These are phyloP conservation scores for Verbascum thapsus DNA, from an alignment of 257 asterid species.

Conservation along the genomic window DNA sequence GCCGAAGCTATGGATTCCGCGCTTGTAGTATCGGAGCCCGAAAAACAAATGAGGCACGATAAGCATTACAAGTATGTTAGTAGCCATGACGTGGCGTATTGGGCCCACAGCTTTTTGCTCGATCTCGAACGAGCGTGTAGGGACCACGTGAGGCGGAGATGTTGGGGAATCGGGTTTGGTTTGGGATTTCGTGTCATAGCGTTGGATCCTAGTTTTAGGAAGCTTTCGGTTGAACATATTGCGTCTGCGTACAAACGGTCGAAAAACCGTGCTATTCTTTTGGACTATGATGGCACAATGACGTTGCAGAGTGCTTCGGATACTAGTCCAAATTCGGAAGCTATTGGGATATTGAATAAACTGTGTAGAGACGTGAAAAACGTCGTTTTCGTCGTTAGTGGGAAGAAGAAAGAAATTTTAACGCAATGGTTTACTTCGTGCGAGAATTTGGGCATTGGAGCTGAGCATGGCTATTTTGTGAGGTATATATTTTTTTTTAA, in stretches of 20 bases:
- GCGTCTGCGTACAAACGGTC: slow-evolving; percentile 88
- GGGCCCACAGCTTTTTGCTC: slow-evolving; percentile 86
- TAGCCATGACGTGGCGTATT: slow-evolving; percentile 83
- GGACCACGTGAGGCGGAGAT: slow-evolving; percentile 77
- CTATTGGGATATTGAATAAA: slow-evolving; percentile 55
- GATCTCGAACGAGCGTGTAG: slow-evolving; percentile 84
- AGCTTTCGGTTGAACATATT: slow-evolving; percentile 80
- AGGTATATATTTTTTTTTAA: slow-evolving; percentile 41
- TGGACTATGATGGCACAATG: slow-evolving; percentile 84
- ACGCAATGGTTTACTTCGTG: slow-evolving; percentile 71
- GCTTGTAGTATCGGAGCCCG: slow-evolving; percentile 59
- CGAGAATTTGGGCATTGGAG: slow-evolving; percentile 64
- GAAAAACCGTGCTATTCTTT: slow-evolving; percentile 70
- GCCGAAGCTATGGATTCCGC: slow-evolving; percentile 88
- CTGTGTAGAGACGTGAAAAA: slow-evolving; percentile 69
- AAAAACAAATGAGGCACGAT: slow-evolving; percentile 83
- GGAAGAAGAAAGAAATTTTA: slow-evolving; percentile 62
- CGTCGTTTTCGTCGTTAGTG: slow-evolving; percentile 72
- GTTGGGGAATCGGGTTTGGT: slow-evolving; percentile 94
- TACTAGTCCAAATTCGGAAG: slow-evolving; percentile 57
- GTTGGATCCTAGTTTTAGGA: slow-evolving; percentile 80
- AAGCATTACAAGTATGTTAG: slow-evolving; percentile 80
- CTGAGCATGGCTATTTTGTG: slow-evolving; percentile 82
- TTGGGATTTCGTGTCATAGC: slow-evolving; percentile 82
- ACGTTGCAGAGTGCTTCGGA: slow-evolving; percentile 49